These are phyloP conservation scores for Aechmea fasciata DNA, from an alignment of 176 grass and related monocot species.

Conservation along the genomic window DNA sequence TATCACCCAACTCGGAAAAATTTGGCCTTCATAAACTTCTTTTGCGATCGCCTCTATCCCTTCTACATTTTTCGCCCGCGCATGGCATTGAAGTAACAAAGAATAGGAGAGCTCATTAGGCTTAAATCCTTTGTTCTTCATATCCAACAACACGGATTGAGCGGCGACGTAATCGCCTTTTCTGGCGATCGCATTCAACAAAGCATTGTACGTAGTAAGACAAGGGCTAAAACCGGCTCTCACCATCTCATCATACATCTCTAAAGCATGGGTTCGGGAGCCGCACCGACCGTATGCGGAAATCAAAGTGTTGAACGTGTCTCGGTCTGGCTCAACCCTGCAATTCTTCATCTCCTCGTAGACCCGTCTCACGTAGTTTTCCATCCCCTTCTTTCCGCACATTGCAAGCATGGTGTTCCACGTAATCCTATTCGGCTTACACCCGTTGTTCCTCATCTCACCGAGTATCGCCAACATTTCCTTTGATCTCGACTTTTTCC, in stretches of 20 bases:
- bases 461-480: slow-evolving; percentile 53
- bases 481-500: slow-evolving; percentile 56
- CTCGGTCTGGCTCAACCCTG: slow-evolving; percentile 45
- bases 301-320: slow-evolving; percentile 77
- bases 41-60: slow-evolving; percentile 48
- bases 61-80: slow-evolving; percentile 40
- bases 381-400: slow-evolving; percentile 68
- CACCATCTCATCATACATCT: slow-evolving; percentile 80
- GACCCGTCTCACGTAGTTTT: slow-evolving; percentile 53
- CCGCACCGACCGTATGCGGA: slow-evolving; percentile 72
- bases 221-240: slow-evolving; percentile 51
- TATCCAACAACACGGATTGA: slow-evolving; percentile 41
- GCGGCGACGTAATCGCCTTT: slow-evolving; percentile 58
- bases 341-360: slow-evolving; percentile 60
- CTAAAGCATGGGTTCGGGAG: slow-evolving; percentile 44
- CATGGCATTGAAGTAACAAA: slow-evolving; percentile 62
- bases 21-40: slow-evolving; percentile 47
- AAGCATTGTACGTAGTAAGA: slow-evolving; percentile 63
- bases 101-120: slow-evolving; percentile 67
- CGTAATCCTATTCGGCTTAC: slow-evolving; percentile 56
- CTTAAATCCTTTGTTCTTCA: slow-evolving; percentile 72
- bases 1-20: slow-evolving; percentile 83
- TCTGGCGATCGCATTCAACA: slow-evolving; percentile 55
- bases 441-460: slow-evolving; percentile 71
- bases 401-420: slow-evolving; percentile 84